Evolutionary conservation across 192 early-diverging fungal species (phyloP).

Genomic region (Linnemannia elongata): DNA sequence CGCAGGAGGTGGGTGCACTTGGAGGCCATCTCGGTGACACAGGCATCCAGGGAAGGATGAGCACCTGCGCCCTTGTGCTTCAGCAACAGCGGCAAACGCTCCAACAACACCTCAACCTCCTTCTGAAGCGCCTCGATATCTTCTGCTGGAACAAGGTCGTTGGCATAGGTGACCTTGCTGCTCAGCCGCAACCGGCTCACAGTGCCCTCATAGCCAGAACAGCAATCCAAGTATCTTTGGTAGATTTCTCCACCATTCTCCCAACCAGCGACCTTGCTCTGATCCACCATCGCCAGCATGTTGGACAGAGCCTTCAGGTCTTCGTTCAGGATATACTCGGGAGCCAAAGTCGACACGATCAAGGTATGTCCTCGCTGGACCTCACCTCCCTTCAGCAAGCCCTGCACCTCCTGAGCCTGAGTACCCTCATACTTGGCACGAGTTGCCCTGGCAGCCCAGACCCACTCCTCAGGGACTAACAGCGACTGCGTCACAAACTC

Average conservation of each 20-base stretch:
- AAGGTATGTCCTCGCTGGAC: slow-evolving; percentile 62
- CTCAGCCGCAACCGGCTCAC: slow-evolving; percentile 10
- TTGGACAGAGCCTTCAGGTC: slow-evolving; percentile 56
- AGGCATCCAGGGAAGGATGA: slow-evolving; percentile 18
- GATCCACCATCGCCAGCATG: slow-evolving; percentile 58
- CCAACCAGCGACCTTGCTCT: slow-evolving; percentile 39
- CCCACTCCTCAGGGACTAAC: slow-evolving; percentile 73
- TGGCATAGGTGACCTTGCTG: slow-evolving; percentile 30
- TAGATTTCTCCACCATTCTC: slow-evolving; percentile 44
- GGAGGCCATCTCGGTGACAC: slow-evolving; percentile 43
- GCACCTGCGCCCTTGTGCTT: not conserved
- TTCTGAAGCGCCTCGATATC: slow-evolving; percentile 27
- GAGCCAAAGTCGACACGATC: slow-evolving; percentile 68
- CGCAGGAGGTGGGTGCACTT: slow-evolving; percentile 36
- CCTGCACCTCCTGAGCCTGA: slow-evolving; percentile 46
- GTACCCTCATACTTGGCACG: slow-evolving; percentile 67
- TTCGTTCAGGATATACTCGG: slow-evolving; percentile 64
- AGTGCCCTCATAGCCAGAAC: slow-evolving; percentile 41
- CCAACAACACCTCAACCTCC: slow-evolving; percentile 21
- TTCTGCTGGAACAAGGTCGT: slow-evolving; percentile 37
- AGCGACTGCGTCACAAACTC: slow-evolving; percentile 73
- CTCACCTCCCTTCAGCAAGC: slow-evolving; percentile 63
- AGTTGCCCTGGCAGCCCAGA: slow-evolving; percentile 54
- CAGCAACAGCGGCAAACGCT: slow-evolving; percentile 22
- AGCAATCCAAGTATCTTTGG: slow-evolving; percentile 46